Conservation (phyloP, 176 grass and related monocot genomes). For the Avena sativa region DNA sequence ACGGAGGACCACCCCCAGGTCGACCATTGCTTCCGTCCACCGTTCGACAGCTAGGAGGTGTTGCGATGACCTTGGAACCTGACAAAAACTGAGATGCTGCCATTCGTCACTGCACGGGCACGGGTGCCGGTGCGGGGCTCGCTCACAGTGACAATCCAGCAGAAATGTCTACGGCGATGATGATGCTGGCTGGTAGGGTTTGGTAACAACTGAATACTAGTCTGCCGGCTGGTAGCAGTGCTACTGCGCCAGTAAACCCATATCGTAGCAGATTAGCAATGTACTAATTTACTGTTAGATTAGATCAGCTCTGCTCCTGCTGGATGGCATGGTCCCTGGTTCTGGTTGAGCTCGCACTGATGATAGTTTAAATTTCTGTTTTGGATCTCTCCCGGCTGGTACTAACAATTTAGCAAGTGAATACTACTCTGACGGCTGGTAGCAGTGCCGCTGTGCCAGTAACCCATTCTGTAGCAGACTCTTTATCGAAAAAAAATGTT, state of each 20-base stretch:
- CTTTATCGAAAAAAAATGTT: too few relatives aligned
- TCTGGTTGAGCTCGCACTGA: too few relatives aligned
- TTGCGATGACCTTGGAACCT: conserved; percentile 25
- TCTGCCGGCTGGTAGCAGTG: not conserved
- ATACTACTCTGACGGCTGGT: not conserved
- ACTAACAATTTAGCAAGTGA: not conserved
- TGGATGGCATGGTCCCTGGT: not conserved
- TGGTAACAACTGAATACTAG: not conserved
- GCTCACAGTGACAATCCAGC: conserved; percentile 4
- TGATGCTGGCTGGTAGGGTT: not conserved
- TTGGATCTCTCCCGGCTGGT: not conserved
- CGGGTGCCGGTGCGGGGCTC: not conserved
- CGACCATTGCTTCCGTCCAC: conserved; percentile 47
- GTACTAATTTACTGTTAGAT: not conserved
- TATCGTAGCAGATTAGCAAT: not conserved
- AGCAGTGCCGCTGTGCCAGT: not conserved
- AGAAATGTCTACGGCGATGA: conserved; percentile 27
- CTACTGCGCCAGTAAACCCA: not conserved
- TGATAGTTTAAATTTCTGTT: not conserved
- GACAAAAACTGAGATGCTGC: conserved; percentile 24
- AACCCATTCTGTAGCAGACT: too few relatives aligned
- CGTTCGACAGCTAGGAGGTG: conserved; percentile 48
- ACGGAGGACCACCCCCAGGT: not conserved
- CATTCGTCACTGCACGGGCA: conserved; percentile 35
- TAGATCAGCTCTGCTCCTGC: not conserved